Evolutionary conservation across 2,329 filamentous ascomycete genomes (phyloP), one percentile per base, ranked within the genome.

Genomic region (Fonsecaea monophora): DNA sequence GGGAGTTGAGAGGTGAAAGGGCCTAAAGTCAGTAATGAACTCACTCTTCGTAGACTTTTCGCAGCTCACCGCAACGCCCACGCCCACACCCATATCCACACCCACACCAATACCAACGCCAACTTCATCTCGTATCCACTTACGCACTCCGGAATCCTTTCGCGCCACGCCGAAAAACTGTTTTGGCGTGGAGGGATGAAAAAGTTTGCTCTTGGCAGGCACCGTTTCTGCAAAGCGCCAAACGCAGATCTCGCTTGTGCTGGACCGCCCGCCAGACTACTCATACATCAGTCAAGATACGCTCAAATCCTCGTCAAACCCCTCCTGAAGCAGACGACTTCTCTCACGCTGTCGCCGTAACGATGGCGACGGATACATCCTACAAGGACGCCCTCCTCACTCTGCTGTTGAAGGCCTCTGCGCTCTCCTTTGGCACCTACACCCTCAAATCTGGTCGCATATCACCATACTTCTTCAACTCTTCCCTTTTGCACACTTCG

Each of bases 401-500:
- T 9, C 69, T 78, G 40, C 75, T 80, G 48, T 74, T 81, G 61
- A 75, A 78, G 70, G 78, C 77, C 72, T 77, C 77, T 64, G 79
- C 78, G 62, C 75, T 82, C 50, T 76, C 78, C 21, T 81, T 81
- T 70, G 79, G 79, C 63, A 76, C 76, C 58, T 81, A 76, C 82
- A 91, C 90, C 74, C 88, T 99, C 77, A 99, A 99, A 83, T 97
- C 94, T 62, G 92, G 92, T 80, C 92, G 94, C 75, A 77, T 80
- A 74, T 97, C 93, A 12, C 95, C 95, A 50, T 98, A 98, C 86
- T 98, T 98, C 85, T 96, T 98, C 88, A 97, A 97, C 80, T 93
- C 94, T 55, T 93, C 94, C 67, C 88, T 92, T 74, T 96, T 98
- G 81, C 92, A 95, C 84, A 89, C 89, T 60, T 90, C 90, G 25